Conservation (phyloP, 495 filamentous ascomycete species). For the Evansstolkia leycettana region DNA sequence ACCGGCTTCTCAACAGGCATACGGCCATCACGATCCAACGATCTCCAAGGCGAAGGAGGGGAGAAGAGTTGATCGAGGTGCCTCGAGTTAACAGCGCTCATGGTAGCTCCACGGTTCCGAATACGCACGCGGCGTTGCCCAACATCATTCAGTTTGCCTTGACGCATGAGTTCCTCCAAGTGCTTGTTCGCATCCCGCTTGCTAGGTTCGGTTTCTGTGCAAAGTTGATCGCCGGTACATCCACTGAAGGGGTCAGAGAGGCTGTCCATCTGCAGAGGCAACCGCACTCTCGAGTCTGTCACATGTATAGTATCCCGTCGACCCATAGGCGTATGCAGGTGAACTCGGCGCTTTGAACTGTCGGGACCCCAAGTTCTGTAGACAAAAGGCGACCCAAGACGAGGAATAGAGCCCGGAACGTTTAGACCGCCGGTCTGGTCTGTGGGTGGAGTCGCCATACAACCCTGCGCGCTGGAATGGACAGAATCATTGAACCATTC, state of each 20-base stretch:
- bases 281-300: constrained; percentile 32
- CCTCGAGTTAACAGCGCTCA: constrained; percentile 24
- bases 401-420: constrained; percentile 18
- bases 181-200: constrained; percentile 31
- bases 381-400: constrained; percentile 44
- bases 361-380: constrained; percentile 46
- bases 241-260: too few species aligned
- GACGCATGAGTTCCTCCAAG: constrained; percentile 36
- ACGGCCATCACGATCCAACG: constrained; percentile 13
- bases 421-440: constrained; percentile 13
- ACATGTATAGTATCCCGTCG: constrained; percentile 33
- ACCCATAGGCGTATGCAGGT: constrained; percentile 17
- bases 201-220: too few species aligned
- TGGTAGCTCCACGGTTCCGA: constrained; percentile 38
- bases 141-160: constrained; percentile 29
- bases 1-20: constrained; percentile 14
- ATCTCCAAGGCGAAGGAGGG: not conserved
- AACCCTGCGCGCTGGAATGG: constrained; percentile 1
- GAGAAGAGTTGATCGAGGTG: constrained; percentile 27
- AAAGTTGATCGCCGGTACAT: too few species aligned
- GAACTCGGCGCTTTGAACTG: constrained; percentile 20
- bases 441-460: constrained; percentile 2
- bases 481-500: constrained; percentile 28
- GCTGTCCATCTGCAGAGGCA: constrained; percentile 37
- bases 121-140: constrained; percentile 37